Conservation (phyloP, 495 filamentous ascomycete species). For the Aspergillus bridgeri region DNA sequence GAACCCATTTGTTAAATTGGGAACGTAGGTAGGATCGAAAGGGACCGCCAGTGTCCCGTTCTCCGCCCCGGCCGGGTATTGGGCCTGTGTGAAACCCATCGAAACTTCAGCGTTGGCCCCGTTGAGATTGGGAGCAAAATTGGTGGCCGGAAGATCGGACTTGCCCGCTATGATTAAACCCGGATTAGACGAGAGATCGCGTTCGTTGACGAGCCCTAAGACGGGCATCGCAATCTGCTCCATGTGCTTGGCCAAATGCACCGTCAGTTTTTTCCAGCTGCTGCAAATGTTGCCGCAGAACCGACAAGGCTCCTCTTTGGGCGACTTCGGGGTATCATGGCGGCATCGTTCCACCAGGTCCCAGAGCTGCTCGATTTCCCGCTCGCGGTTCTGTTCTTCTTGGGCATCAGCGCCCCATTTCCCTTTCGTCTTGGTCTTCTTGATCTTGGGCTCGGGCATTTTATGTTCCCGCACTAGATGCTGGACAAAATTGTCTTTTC, state of each 20-base stretch:
- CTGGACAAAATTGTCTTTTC: slow-evolving; percentile 94
- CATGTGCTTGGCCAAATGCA: slow-evolving; percentile 96
- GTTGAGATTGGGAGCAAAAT: not conserved
- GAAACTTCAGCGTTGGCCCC: slow-evolving; percentile 5
- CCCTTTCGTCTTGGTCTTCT: slow-evolving; percentile 36
- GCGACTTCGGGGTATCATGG: slow-evolving; percentile 59
- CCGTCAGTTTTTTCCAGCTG: slow-evolving; percentile 92
- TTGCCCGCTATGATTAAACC: slow-evolving; percentile 5
- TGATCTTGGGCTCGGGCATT: slow-evolving; percentile 68
- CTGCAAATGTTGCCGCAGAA: slow-evolving; percentile 83
- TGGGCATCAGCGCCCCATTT: slow-evolving; percentile 29
- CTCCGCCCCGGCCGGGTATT: not conserved
- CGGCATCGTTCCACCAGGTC: slow-evolving; percentile 76
- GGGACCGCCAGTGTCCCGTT: slow-evolving; percentile 10
- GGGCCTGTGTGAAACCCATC: slow-evolving; percentile 17
- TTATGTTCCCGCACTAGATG: slow-evolving; percentile 95
- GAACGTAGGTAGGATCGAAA: slow-evolving; percentile 13
- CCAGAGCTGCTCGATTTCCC: slow-evolving; percentile 63
- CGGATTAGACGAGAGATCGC: slow-evolving; percentile 19
- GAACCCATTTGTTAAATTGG: slow-evolving; percentile 21
- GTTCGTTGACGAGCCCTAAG: slow-evolving; percentile 60
- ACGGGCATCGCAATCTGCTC: slow-evolving; percentile 88
- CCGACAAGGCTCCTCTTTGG: slow-evolving; percentile 79
- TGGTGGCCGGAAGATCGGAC: not conserved
- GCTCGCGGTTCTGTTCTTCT: slow-evolving; percentile 46